A percentile compares a stretch with the other conserved stretches of the same genome.
These are phyloP conservation scores for Allium cepa DNA, from an alignment of 106 monocot species.

Conservation along the genomic window DNA sequence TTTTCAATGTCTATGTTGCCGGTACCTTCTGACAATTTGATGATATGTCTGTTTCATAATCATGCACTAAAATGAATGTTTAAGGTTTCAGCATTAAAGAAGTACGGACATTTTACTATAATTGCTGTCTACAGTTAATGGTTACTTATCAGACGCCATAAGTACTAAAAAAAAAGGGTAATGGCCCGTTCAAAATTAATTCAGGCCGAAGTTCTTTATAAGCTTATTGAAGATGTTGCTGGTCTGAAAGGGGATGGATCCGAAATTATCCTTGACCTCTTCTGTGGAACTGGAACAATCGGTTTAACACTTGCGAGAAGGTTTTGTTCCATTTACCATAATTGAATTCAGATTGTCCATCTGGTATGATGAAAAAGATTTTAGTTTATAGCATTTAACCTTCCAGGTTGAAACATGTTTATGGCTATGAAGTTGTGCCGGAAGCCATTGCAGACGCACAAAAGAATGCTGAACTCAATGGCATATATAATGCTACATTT, in stretches of 20 bases:
- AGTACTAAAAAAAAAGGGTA: not conserved
- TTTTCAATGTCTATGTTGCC: no score
- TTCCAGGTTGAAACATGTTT: slow-evolving; percentile 75
- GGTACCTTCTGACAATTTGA: no score
- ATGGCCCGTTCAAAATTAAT: slow-evolving; percentile 1
- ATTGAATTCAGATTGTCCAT: slow-evolving; percentile 44
- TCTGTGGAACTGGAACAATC: slow-evolving; percentile 98
- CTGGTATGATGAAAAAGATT: not conserved
- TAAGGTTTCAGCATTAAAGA: no score
- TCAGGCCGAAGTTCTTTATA: slow-evolving; percentile 92
- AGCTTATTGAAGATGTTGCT: slow-evolving; percentile 76
- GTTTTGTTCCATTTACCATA: slow-evolving; percentile 59
- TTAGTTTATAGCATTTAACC: not conserved
- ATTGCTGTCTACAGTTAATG: no score
- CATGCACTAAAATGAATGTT: no score
- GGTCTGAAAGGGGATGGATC: slow-evolving; percentile 81
- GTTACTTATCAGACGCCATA: no score
- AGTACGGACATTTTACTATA: no score
- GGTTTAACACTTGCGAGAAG: slow-evolving; percentile 90
- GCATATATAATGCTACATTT: slow-evolving; percentile 88
- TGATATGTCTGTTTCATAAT: no score
- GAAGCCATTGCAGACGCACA: slow-evolving; percentile 84
- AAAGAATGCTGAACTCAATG: slow-evolving; percentile 76
- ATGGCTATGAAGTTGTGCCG: slow-evolving; percentile 88
- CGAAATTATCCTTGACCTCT: slow-evolving; percentile 86